A percentile compares a stretch with the other conserved stretches of the same genome.
Evolutionary conservation across 352 stramenopile species (phyloP).

Genomic region (Globisporangium ultimum): DNA sequence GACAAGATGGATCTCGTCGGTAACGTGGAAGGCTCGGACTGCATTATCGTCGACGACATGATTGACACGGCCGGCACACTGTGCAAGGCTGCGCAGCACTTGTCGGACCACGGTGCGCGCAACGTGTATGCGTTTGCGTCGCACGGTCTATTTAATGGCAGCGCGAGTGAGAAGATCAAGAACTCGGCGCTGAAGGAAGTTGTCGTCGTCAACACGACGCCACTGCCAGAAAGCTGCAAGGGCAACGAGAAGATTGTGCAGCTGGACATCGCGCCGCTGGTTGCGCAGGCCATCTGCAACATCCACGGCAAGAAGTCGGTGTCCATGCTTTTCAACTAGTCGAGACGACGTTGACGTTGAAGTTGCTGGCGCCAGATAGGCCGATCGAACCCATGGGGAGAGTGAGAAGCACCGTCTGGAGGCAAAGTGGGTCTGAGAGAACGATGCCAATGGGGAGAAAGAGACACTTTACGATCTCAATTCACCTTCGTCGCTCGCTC

Average conservation of each 20-base stretch:
- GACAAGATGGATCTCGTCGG: slow-evolving; percentile 99
- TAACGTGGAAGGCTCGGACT: slow-evolving; percentile 98
- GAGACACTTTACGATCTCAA: too few relatives aligned
- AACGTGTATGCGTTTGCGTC: slow-evolving; percentile 99
- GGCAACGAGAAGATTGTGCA: slow-evolving; percentile 98
- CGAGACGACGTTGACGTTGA: neutral
- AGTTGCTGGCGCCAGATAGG: too few relatives aligned
- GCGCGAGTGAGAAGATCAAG: slow-evolving; percentile 88
- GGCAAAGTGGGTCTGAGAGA: too few relatives aligned
- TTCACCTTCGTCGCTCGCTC: too few relatives aligned
- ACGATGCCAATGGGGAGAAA: too few relatives aligned
- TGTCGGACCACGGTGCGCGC: slow-evolving; percentile 93
- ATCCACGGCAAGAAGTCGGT: slow-evolving; percentile 99
- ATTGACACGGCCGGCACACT: slow-evolving; percentile 99
- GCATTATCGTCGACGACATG: slow-evolving; percentile 99
- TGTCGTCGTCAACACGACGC: slow-evolving; percentile 89
- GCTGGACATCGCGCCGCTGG: slow-evolving; percentile 96
- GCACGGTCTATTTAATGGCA: slow-evolving; percentile 96
- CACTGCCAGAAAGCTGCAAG: slow-evolving; percentile 78
- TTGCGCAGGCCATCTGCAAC: slow-evolving; percentile 99
- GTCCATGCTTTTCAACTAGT: slow-evolving; percentile 99
- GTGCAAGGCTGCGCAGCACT: slow-evolving; percentile 97
- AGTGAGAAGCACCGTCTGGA: too few relatives aligned
- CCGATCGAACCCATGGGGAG: too few relatives aligned
- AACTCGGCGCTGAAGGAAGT: slow-evolving; percentile 90